Conservation (phyloP, 768 basidiomycete genomes). For the Termitomyces sp. region DNA sequence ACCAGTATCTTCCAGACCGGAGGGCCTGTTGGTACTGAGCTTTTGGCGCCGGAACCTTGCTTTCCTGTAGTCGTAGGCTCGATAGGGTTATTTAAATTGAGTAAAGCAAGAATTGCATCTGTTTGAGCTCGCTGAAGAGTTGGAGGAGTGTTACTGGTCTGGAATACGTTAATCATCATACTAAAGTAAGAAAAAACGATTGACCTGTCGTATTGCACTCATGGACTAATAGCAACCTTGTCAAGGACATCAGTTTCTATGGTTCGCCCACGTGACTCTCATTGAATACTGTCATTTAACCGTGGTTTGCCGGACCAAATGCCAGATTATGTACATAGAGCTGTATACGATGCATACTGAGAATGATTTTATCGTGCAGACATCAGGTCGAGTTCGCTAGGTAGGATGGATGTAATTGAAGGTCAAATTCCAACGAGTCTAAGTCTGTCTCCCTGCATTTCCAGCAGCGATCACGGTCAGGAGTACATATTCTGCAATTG, state of each 20-base stretch:
- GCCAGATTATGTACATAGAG: no score
- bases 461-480: no score
- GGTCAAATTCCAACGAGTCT: no score
- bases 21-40: slow-evolving; percentile 52
- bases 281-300: background rate
- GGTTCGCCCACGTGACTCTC: slow-evolving; percentile 10
- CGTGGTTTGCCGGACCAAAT: no score
- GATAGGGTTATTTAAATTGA: slow-evolving; percentile 74
- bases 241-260: slow-evolving; percentile 1
- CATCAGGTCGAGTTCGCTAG: no score
- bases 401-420: no score
- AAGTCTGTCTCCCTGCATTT: no score
- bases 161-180: slow-evolving; percentile 2
- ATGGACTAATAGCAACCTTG: slow-evolving; percentile 15
- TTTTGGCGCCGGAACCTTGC: slow-evolving; percentile 39
- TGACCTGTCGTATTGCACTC: slow-evolving; percentile 30
- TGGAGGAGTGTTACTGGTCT: slow-evolving; percentile 30
- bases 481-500: no score
- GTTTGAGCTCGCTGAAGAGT: slow-evolving; percentile 90
- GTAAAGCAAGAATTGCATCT: slow-evolving; percentile 72
- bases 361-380: no score
- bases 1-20: slow-evolving; percentile 97
- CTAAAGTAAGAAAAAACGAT: slow-evolving; percentile 1
- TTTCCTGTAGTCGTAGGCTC: slow-evolving; percentile 34
- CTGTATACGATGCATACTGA: no score